Evolutionary conservation across 306 rosid species (phyloP), one percentile per base, ranked within the genome.

Genomic region (Corylus americana): DNA sequence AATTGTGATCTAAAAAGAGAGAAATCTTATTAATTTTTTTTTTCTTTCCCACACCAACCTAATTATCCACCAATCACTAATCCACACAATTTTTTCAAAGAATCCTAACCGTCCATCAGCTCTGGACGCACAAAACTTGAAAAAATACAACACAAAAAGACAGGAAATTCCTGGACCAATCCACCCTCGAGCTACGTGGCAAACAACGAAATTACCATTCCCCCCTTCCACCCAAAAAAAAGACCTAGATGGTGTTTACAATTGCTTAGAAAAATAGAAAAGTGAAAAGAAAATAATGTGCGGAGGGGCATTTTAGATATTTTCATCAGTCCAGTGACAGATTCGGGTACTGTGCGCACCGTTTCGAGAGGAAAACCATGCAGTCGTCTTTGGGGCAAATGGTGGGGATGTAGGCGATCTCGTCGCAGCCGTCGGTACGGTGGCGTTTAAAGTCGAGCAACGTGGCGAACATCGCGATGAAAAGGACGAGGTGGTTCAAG

Each of bases 321-420:
- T 55, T 75, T 39, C 0, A 2, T 29, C 45, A 78, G 18, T 35
- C 45, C 55, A 8, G 57, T 29, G 85, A 82, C 4, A 87, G 74
- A 6, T 53, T 50, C 0, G 97, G 97, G 48, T 81, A 91, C 7
- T 88, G 85, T 59, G 86, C 12, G 78, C 91, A 80, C 5, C 97
- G 88, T 68, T 63, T 78, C 14, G 85, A 86, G 3, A 95, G 44
- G 31, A 51, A 88, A 8, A 95, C 92, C 86, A 4, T 84, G 86
- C 98, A 92, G 77, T 95, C 98, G 79, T 95, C 98, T 42, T 85
- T 92, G 0, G 98, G 98, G 53, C 95, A 91, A 50, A 92, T 91
- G 0, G 98, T 92, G 3, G 98, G 98, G 0, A 88, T 91, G 25
- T 86, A 95, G 0, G 76, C 66, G 50, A 95, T 90, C 7, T 91